Percentiles rank a stretch among this genome's conserved stretches.
These are phyloP conservation scores for Aspergillus viridinutans DNA, from an alignment of 2,329 filamentous ascomycete species.

Conservation along the genomic window DNA sequence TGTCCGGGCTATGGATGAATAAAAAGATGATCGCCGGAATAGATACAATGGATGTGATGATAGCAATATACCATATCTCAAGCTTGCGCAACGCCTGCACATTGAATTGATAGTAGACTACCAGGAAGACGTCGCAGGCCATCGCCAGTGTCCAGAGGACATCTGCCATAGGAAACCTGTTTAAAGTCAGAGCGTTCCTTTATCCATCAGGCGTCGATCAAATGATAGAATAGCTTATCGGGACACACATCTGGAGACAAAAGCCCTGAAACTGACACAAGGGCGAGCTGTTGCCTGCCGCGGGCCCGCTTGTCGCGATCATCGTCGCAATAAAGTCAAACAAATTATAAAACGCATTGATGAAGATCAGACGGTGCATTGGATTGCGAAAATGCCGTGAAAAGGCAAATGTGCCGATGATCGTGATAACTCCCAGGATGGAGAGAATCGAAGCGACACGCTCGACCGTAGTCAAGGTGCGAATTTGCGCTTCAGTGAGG, in stretches of 20 bases:
- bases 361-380: slow-evolving; percentile 38
- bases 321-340: slow-evolving; percentile 38
- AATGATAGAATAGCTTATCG: background rate
- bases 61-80: slow-evolving; percentile 28
- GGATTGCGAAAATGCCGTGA: slow-evolving; percentile 36
- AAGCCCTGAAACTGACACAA: slow-evolving; percentile 39
- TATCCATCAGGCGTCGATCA: background rate
- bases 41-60: slow-evolving; percentile 28
- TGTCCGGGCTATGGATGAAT: slow-evolving; percentile 27
- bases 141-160: slow-evolving; percentile 38
- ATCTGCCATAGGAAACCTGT: slow-evolving; percentile 37
- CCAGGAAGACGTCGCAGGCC: slow-evolving; percentile 35
- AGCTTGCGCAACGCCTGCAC: slow-evolving; percentile 26
- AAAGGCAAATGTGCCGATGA: slow-evolving; percentile 28
- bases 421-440: slow-evolving; percentile 31
- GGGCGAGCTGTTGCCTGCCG: slow-evolving; percentile 28
- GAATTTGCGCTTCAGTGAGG: slow-evolving; percentile 23
- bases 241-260: slow-evolving; percentile 33
- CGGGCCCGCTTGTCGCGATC: slow-evolving; percentile 36
- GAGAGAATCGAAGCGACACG: slow-evolving; percentile 31
- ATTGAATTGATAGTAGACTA: slow-evolving; percentile 35
- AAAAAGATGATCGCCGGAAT: slow-evolving; percentile 34
- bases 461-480: slow-evolving; percentile 25
- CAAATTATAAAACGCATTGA: slow-evolving; percentile 37
- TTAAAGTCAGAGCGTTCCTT: no score